A percentile compares a stretch with the other conserved stretches of the same genome.
Conservation (phyloP, 176 grass and related monocot genomes). For the Oryza rufipogon region DNA sequence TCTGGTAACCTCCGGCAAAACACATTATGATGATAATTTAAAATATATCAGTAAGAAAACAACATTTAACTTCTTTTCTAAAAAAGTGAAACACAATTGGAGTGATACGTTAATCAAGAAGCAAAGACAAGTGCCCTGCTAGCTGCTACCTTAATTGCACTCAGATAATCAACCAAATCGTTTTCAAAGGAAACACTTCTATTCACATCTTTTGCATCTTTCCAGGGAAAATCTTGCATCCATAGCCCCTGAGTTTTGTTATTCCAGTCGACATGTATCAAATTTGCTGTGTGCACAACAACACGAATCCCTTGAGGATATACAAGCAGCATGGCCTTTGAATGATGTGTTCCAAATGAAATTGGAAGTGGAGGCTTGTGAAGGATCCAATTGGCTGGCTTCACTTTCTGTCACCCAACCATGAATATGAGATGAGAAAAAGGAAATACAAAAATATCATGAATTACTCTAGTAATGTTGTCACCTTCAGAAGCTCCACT, state of each 20-base stretch:
- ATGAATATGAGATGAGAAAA: slow-evolving; percentile 42
- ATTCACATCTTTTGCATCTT: slow-evolving; percentile 55
- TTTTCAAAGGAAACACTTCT: slow-evolving; percentile 71
- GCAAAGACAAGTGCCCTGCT: slow-evolving; percentile 20
- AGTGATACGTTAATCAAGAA: slow-evolving; percentile 35
- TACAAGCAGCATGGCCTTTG: slow-evolving; percentile 94
- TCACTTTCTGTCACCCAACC: slow-evolving; percentile 59
- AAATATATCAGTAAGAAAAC: not conserved
- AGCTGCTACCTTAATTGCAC: slow-evolving; percentile 68
- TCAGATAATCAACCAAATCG: slow-evolving; percentile 89
- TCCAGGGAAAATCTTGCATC: slow-evolving; percentile 98
- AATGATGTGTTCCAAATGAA: slow-evolving; percentile 98
- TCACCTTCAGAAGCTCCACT: slow-evolving; percentile 64
- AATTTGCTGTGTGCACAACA: slow-evolving; percentile 96
- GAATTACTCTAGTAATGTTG: slow-evolving; percentile 14
- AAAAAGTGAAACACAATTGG: slow-evolving; percentile 10
- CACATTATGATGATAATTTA: slow-evolving; percentile 1
- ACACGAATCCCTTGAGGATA: slow-evolving; percentile 81
- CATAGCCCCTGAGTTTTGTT: slow-evolving; percentile 95
- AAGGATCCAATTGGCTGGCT: slow-evolving; percentile 77
- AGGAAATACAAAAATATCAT: slow-evolving; percentile 25
- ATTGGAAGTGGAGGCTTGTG: slow-evolving; percentile 91
- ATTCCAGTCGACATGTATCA: slow-evolving; percentile 97
- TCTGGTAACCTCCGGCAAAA: not conserved
- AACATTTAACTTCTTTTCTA: not conserved